These are phyloP conservation scores for Fusarium keratoplasticum DNA, from an alignment of 2,329 filamentous ascomycete species.

Conservation along the genomic window DNA sequence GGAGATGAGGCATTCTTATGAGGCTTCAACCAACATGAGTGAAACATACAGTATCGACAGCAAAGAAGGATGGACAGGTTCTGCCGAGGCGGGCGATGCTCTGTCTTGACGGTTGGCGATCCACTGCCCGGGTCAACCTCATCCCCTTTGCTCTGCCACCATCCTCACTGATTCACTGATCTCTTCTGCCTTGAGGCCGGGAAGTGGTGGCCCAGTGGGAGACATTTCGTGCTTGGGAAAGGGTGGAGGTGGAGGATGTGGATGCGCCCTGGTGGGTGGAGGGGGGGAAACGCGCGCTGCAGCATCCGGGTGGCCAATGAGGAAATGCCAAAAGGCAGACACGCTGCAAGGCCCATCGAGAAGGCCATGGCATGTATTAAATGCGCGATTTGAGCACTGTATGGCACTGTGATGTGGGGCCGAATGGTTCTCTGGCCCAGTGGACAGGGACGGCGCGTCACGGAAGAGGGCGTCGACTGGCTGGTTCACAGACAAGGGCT, in stretches of 20 bases:
- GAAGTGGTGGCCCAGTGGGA: conserved; percentile 22
- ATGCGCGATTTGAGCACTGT: conserved; percentile 29
- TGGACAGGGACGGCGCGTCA: conserved; percentile 1
- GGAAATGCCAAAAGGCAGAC: conserved; percentile 40
- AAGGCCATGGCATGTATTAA: conserved; percentile 32
- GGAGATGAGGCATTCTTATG: conserved; percentile 7
- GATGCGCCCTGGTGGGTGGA: conserved; percentile 27
- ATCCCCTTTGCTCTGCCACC: conserved; percentile 17
- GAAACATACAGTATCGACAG: background rate
- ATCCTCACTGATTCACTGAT: conserved; percentile 11
- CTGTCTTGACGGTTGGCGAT: conserved; percentile 2
- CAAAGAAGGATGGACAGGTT: background rate
- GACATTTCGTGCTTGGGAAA: conserved; percentile 14
- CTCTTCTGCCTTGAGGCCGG: conserved; percentile 25
- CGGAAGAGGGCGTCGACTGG: conserved; percentile 21
- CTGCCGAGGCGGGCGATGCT: background rate
- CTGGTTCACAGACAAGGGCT: conserved; percentile 21
- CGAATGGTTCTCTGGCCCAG: conserved; percentile 16
- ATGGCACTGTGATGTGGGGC: conserved; percentile 30
- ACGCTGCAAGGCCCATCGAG: conserved; percentile 34
- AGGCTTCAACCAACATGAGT: background rate
- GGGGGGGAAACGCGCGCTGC: conserved; percentile 38
- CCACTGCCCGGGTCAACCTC: conserved; percentile 9
- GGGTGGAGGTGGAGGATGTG: conserved; percentile 32
- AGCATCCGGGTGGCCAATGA: conserved; percentile 32